Evolutionary conservation across 257 asterid species (phyloP).

Genomic region (Cinchona pubescens): DNA sequence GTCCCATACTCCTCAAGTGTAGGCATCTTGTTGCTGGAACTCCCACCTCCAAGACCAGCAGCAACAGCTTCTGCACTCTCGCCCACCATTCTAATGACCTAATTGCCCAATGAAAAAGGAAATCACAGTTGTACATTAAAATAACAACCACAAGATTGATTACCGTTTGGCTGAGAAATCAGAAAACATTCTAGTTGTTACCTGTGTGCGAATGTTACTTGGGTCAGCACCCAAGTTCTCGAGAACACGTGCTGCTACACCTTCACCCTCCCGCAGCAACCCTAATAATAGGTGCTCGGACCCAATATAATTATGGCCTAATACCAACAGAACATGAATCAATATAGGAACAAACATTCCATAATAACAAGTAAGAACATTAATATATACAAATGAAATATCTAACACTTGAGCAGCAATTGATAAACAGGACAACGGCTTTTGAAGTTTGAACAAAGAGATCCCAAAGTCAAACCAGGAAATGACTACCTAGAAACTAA

Average conservation of each 20-base stretch:
- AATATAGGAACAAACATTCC: background rate
- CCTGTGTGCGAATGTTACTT: slow-evolving; percentile 90
- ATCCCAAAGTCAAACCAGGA: background rate
- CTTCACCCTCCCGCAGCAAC: slow-evolving; percentile 97
- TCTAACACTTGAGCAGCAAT: background rate
- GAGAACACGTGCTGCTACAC: slow-evolving; percentile 96
- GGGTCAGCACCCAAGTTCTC: slow-evolving; percentile 97
- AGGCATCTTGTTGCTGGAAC: slow-evolving; percentile 48
- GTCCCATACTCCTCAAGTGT: slow-evolving; percentile 55
- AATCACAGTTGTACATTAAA: background rate
- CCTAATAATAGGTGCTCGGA: slow-evolving; percentile 97
- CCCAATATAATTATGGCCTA: slow-evolving; percentile 98
- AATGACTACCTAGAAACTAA: background rate
- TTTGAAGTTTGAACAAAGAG: background rate
- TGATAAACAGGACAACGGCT: background rate
- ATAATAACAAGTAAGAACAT: background rate
- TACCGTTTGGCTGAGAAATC: background rate
- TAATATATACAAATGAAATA: background rate
- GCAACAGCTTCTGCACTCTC: slow-evolving; percentile 50
- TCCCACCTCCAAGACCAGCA: slow-evolving; percentile 46
- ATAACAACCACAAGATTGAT: background rate
- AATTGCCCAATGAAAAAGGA: slow-evolving; percentile 4
- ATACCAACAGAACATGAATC: slow-evolving; percentile 1
- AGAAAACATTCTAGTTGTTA: slow-evolving; percentile 21
- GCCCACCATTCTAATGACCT: slow-evolving; percentile 55